Base-by-base conservation (phyloP, 1,284 basidiomycete genomes). In the Anthracocystis panici-leucophaei region DNA sequence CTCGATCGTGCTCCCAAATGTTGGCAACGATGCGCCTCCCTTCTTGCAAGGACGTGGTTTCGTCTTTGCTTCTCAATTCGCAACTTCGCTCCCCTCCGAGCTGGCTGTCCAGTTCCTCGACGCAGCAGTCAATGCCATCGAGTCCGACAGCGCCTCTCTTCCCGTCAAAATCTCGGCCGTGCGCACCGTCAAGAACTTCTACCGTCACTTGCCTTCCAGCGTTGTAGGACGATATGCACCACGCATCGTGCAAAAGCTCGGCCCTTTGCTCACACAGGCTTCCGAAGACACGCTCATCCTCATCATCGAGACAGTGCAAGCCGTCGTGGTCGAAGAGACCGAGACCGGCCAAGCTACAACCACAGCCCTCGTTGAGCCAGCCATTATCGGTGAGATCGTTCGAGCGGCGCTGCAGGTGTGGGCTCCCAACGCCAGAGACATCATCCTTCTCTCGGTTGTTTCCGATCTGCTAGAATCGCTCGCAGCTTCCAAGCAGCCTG, bases 31-130 rank as follows among this genome's bases (percentile, higher is more conserved):
- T 87, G 86, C 42, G 8, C 29, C 55, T 57, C 92, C 94, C 0
- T 97, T 97, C 89, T 86, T 99, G 51, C 95, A 97, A 86, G 97
- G 96, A 10, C 89, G 96, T 61, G 92, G 91, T 2, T 97, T 98
- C 72, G 93, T 98, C 42, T 96, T 98, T 81, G 94, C 94, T 0
- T 94, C 93, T 79, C 92, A 95, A 83, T 97, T 91, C 80, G 90
- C 93, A 0, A 90, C 90, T 65, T 86, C 91, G 4, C 87, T 98
- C 9, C 92, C 93, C 0, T 78, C 88, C 2, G 88, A 90, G 58
- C 87, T 94, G 45, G 78, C 79, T 3, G 55, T 57, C 3, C 66
- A 76, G 49, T 97, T 97, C 82, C 88, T 99, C 35, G 90, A 92
- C 23, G 93, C 93, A 7, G 93, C 95, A 0, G 88, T 96, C 31